These are phyloP conservation scores for Ensete glaucum DNA, from an alignment of 176 grass and related monocot species.

Conservation along the genomic window DNA sequence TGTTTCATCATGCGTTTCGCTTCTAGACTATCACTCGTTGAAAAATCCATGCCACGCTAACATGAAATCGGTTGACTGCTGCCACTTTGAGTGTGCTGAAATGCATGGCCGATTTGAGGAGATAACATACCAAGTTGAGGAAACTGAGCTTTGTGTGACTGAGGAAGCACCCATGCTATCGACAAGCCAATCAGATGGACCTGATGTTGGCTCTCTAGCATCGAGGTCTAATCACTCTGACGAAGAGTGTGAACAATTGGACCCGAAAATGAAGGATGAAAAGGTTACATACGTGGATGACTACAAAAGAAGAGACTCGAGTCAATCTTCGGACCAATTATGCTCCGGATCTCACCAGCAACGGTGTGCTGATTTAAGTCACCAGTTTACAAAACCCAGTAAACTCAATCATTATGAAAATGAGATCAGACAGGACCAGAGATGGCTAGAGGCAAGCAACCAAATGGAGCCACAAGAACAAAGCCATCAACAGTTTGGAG, in stretches of 20 bases:
- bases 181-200: constrained; percentile 1
- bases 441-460: neutral
- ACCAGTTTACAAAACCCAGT: neutral
- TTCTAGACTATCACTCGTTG: neutral
- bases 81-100: constrained; percentile 1
- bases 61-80: neutral
- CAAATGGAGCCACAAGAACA: neutral
- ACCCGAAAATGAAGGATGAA: neutral
- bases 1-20: constrained; percentile 6
- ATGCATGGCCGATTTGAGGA: constrained; percentile 22
- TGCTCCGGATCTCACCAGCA: neutral
- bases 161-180: neutral
- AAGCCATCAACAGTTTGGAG: neutral
- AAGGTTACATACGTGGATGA: neutral
- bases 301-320: neutral
- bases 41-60: neutral
- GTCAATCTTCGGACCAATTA: neutral
- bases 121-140: constrained; percentile 17
- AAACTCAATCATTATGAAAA: neutral
- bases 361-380: neutral
- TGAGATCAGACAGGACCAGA: neutral
- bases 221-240: constrained; percentile 9
- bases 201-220: constrained; percentile 8
- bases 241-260: neutral
- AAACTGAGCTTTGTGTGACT: constrained; percentile 13